These are phyloP conservation scores for Schoenoplectus tabernaemontani DNA, from an alignment of 202 grass and related monocot genomes.

Conservation along the genomic window DNA sequence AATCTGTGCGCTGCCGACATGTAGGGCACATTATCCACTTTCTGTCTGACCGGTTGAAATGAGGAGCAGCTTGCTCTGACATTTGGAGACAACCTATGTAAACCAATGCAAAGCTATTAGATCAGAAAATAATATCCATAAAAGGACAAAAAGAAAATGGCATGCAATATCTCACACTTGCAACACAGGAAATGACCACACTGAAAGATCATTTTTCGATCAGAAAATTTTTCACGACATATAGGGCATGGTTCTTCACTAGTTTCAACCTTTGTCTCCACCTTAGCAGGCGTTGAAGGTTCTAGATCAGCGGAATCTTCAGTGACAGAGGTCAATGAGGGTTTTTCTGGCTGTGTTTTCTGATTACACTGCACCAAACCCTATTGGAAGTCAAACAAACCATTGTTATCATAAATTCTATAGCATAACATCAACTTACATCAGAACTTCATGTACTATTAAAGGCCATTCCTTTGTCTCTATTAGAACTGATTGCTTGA, in stretches of 20 bases:
- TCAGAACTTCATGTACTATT: background rate
- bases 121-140: slow-evolving; percentile 9
- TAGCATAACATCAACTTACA: slow-evolving; percentile 2
- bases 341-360: slow-evolving; percentile 23
- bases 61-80: slow-evolving; percentile 55
- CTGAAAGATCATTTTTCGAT: slow-evolving; percentile 89
- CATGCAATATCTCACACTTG: slow-evolving; percentile 63
- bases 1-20: slow-evolving; percentile 78
- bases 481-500: background rate
- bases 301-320: slow-evolving; percentile 29
- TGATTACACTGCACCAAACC: slow-evolving; percentile 50
- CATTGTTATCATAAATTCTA: background rate
- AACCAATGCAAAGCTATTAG: slow-evolving; percentile 17
- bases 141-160: slow-evolving; percentile 24
- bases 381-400: slow-evolving; percentile 28
- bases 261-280: slow-evolving; percentile 31
- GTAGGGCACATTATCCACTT: slow-evolving; percentile 95
- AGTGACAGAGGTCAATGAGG: slow-evolving; percentile 28
- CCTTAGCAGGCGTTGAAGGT: slow-evolving; percentile 27
- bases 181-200: slow-evolving; percentile 92
- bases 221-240: slow-evolving; percentile 74
- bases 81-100: slow-evolving; percentile 73
- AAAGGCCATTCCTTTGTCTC: background rate
- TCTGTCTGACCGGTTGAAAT: slow-evolving; percentile 38
- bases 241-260: slow-evolving; percentile 67